phyloP scores from a whole-genome alignment of 2,329 filamentous ascomycete genomes.

The Chrysoporthe deuterocubensis region DNA sequence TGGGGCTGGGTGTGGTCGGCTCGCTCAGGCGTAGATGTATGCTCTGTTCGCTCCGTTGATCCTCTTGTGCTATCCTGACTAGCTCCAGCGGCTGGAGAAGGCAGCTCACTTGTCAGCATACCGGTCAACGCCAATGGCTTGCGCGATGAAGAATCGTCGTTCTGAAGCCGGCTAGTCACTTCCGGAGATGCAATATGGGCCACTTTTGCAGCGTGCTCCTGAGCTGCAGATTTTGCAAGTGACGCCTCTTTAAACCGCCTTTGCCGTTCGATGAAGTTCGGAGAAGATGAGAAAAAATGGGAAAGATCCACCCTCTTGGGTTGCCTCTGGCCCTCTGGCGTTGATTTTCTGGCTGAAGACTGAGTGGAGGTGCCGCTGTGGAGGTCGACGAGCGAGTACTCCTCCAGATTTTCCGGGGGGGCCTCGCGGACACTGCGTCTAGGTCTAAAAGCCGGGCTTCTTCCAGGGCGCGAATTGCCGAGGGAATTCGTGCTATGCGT shows the following conservation, averaged over 20 bases:
- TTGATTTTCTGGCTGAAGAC: constrained; percentile 37
- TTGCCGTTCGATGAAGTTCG: constrained; percentile 26
- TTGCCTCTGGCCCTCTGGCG: constrained; percentile 35
- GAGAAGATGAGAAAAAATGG: constrained; percentile 63
- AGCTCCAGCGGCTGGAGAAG: constrained; percentile 6
- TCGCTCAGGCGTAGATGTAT: constrained; percentile 18
- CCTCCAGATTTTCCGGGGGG: constrained; percentile 21
- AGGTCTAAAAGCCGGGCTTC: constrained; percentile 16
- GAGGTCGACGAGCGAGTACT: constrained; percentile 27
- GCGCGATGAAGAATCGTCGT: not conserved
- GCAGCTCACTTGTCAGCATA: constrained; percentile 10
- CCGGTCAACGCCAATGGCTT: not conserved
- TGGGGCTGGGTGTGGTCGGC: not conserved
- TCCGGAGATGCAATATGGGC: constrained; percentile 6
- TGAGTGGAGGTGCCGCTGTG: constrained; percentile 32
- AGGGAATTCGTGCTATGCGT: constrained; percentile 25
- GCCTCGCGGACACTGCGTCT: constrained; percentile 11
- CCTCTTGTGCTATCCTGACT: constrained; percentile 7
- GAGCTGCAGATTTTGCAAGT: constrained; percentile 10
- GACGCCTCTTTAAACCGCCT: constrained; percentile 21
- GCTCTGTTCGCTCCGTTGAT: constrained; percentile 1
- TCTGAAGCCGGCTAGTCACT: not conserved
- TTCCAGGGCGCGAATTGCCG: constrained; percentile 8
- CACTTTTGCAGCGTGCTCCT: not conserved
- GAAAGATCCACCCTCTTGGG: constrained; percentile 51